These are phyloP conservation scores for Leptographium flavum DNA, from an alignment of 2,329 filamentous ascomycete genomes.

Conservation along the genomic window DNA sequence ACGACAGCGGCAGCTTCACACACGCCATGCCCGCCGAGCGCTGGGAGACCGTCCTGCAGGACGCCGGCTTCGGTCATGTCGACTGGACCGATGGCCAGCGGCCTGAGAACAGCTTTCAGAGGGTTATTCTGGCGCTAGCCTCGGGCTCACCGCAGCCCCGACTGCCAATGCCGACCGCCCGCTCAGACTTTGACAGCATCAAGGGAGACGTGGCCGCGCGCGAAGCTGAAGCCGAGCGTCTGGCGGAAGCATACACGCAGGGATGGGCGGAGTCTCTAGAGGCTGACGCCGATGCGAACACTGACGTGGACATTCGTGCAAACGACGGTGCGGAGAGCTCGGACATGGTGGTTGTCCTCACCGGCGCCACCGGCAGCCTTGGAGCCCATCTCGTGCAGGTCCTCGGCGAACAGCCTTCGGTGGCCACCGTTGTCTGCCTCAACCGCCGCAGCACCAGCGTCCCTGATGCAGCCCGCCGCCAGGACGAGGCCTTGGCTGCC, in stretches of 20 bases:
- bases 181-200: not conserved
- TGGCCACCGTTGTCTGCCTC: conserved; percentile 26
- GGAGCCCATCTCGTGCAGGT: conserved; percentile 21
- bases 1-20: conserved; percentile 14
- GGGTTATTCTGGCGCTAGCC: conserved; percentile 17
- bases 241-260: not conserved
- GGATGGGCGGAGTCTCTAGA: not conserved
- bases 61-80: conserved; percentile 16
- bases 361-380: conserved; percentile 24
- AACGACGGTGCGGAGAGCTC: too few species aligned
- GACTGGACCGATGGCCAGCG: conserved; percentile 17
- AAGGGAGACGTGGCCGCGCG: not conserved
- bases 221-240: not conserved
- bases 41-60: conserved; percentile 15
- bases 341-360: conserved; percentile 19
- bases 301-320: too few species aligned
- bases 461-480: conserved; percentile 16
- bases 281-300: too few species aligned
- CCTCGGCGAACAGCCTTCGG: conserved; percentile 14
- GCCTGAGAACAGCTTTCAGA: conserved; percentile 15
- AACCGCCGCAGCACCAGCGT: conserved; percentile 23
- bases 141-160: not conserved
- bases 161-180: not conserved
- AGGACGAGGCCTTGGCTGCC: conserved; percentile 16
- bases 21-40: conserved; percentile 11